Conservation (phyloP, 2,329 filamentous ascomycete genomes). For the Trichoderma polysporum region DNA sequence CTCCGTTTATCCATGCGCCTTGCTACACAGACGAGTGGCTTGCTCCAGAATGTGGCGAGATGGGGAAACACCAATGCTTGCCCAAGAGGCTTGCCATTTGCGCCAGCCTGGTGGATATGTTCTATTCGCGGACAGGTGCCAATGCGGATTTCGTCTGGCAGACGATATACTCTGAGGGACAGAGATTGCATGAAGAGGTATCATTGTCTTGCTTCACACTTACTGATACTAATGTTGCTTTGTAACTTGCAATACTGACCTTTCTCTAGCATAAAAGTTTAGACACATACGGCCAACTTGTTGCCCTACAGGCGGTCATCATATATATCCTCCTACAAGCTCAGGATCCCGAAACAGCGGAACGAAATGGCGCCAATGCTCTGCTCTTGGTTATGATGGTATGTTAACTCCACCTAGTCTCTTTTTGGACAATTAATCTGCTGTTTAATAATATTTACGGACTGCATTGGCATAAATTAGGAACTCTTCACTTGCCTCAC, state of each 20-base stretch:
- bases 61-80: conserved; percentile 10
- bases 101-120: conserved; percentile 8
- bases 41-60: conserved; percentile 1
- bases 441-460: neutral
- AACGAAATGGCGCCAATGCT: conserved; percentile 10
- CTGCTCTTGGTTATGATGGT: neutral
- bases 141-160: conserved; percentile 8
- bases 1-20: conserved; percentile 10
- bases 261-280: neutral
- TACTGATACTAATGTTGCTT: neutral
- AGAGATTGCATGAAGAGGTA: conserved; percentile 5
- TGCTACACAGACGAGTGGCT: conserved; percentile 3
- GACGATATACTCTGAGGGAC: conserved; percentile 1
- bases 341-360: conserved; percentile 1
- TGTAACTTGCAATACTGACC: neutral
- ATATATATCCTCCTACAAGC: conserved; percentile 6
- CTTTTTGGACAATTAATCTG: neutral
- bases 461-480: neutral
- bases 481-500: conserved; percentile 8
- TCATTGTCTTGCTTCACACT: neutral
- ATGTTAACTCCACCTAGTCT: neutral
- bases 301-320: conserved; percentile 4
- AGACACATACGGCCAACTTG: conserved; percentile 3
- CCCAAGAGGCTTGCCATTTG: conserved; percentile 9
- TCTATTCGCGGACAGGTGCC: conserved; percentile 3